These are phyloP conservation scores for Collybiopsis luxurians DNA, from an alignment of 768 basidiomycete genomes.

Conservation along the genomic window DNA sequence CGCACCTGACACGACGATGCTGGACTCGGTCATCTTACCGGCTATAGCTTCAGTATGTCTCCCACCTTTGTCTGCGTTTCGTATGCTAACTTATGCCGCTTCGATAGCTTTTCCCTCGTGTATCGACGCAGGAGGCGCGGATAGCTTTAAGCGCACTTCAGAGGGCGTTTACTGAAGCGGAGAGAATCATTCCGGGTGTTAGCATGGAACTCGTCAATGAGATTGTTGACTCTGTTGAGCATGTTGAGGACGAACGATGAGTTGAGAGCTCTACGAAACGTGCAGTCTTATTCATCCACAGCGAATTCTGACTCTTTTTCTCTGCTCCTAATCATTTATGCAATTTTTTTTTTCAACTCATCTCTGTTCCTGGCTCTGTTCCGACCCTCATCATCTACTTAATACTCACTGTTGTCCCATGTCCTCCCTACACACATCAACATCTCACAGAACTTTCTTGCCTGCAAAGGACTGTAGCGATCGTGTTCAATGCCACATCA, in stretches of 20 bases:
- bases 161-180: slow-evolving; percentile 91
- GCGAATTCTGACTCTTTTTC: too few species aligned
- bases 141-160: slow-evolving; percentile 83
- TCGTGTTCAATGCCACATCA: neutral
- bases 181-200: slow-evolving; percentile 93
- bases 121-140: slow-evolving; percentile 89
- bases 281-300: too few species aligned
- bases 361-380: too few species aligned
- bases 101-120: slow-evolving; percentile 88
- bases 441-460: too few species aligned
- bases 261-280: too few species aligned
- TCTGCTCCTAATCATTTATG: too few species aligned
- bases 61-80: slow-evolving; percentile 2
- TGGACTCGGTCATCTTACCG: slow-evolving; percentile 93
- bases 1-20: slow-evolving; percentile 83
- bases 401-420: too few species aligned
- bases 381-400: too few species aligned
- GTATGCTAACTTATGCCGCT: neutral
- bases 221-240: slow-evolving; percentile 90
- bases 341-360: too few species aligned
- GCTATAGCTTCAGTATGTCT: slow-evolving; percentile 88
- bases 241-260: slow-evolving; percentile 74
- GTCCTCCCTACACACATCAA: too few species aligned
- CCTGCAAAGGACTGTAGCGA: too few species aligned
- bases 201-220: slow-evolving; percentile 91